Base-by-base conservation (phyloP, 805 yeast genomes). In the Cyberlindnera galapagoensis region DNA sequence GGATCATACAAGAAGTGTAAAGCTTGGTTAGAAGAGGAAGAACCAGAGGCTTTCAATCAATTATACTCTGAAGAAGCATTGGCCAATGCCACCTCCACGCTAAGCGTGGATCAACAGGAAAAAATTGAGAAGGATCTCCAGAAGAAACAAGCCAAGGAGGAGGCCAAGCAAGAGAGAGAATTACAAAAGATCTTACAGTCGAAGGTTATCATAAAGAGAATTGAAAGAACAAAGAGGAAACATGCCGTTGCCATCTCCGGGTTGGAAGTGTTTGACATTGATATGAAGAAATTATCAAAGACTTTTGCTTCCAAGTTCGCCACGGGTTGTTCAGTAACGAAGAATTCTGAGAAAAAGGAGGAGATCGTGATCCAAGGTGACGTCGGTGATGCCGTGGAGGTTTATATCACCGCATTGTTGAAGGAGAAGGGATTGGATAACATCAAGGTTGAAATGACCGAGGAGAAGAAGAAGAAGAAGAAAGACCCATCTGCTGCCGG, bases 331-430 rank as follows among this genome's bases (percentile, higher is more conserved):
- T 77, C 92, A 15, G 95, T 88, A 10, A 78, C 87, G 4, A 88
- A 88, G 60, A 83, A 76, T 43, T 87, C 77, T 4, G 97, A 88
- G 44, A 88, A 88, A 61, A 84, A 82, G 56, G 96, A 90, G 41
- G 97, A 88, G 53, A 75, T 88, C 35, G 73, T 85, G 37, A 80
- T 88, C 38, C 97, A 88, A 63, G 97, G 97, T 49, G 97, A 90
- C 59, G 92, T 88, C 26, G 81, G 87, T 36, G 96, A 87, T 44
- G 95, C 81, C 49, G 92, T 87, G 18, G 94, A 83, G 53, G 81
- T 63, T 6, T 82, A 81, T 47, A 73, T 88, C 40, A 73, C 68
- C 30, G 72, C 71, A 28, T 60, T 86, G 45, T 65, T 88, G 46
- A 76, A 78, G 45, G 92, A 85, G 47, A 81, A 85, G 60, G 95